phyloP scores from a whole-genome alignment of 805 yeast species.

The Wickerhamomyces ciferrii region DNA sequence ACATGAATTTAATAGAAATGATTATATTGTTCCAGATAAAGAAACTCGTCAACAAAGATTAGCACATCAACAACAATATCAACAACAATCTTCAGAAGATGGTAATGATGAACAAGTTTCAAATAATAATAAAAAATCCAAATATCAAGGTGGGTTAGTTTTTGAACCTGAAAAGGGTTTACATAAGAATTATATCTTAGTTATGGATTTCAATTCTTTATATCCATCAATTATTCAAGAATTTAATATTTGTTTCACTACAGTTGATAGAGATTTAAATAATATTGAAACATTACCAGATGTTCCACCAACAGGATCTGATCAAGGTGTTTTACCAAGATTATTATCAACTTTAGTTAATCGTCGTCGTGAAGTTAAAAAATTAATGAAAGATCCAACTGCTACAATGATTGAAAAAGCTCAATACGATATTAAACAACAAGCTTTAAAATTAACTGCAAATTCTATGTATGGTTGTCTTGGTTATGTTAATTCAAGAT shows the following conservation, averaged over 20 bases:
- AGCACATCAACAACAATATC: conserved; percentile 26
- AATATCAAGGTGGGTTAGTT: conserved; percentile 89
- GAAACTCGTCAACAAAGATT: conserved; percentile 36
- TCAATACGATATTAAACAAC: conserved; percentile 93
- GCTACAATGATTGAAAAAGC: conserved; percentile 60
- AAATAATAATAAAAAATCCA: conserved; percentile 59
- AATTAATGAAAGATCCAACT: conserved; percentile 69
- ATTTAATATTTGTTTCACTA: conserved; percentile 93
- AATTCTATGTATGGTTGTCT: conserved; percentile 99
- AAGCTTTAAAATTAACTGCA: conserved; percentile 93
- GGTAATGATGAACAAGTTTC: conserved; percentile 34
- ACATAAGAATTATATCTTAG: conserved; percentile 82
- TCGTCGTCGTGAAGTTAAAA: conserved; percentile 91
- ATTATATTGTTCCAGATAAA: conserved; percentile 86
- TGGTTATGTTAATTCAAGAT: conserved; percentile 87
- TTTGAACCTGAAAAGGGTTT: conserved; percentile 96
- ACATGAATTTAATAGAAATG: conserved; percentile 82
- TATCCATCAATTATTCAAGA: conserved; percentile 98
- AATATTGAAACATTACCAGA: conserved; percentile 62
- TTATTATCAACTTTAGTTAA: conserved; percentile 78
- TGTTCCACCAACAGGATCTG: conserved; percentile 52
- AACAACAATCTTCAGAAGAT: conserved; percentile 14
- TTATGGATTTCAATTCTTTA: conserved; percentile 97
- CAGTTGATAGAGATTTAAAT: conserved; percentile 65
- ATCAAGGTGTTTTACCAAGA: conserved; percentile 82